These are phyloP conservation scores for Alternaria sp. DNA, from an alignment of 2,329 filamentous ascomycete species.

Conservation along the genomic window DNA sequence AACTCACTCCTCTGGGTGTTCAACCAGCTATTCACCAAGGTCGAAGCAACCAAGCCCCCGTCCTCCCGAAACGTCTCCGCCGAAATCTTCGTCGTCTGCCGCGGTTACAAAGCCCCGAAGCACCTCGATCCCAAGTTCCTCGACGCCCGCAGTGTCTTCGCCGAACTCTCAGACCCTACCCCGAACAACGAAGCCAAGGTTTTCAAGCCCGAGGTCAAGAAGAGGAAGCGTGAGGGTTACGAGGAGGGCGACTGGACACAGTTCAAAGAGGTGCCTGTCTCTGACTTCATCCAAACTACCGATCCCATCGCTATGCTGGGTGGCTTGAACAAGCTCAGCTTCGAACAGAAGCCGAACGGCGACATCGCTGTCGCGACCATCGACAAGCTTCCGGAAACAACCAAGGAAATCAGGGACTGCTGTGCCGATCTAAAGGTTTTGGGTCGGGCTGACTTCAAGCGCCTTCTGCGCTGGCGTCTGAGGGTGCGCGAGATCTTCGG, in stretches of 20 bases:
- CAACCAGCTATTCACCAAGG: slow-evolving; percentile 93
- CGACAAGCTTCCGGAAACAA: slow-evolving; percentile 73
- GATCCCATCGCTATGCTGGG: slow-evolving; percentile 95
- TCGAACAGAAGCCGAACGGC: slow-evolving; percentile 75
- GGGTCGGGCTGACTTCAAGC: slow-evolving; percentile 92
- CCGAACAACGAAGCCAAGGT: slow-evolving; percentile 98
- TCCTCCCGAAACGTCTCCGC: slow-evolving; percentile 95
- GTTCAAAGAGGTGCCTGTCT: slow-evolving; percentile 86
- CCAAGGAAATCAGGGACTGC: slow-evolving; percentile 68
- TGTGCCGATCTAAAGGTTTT: slow-evolving; percentile 78
- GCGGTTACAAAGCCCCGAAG: slow-evolving; percentile 94
- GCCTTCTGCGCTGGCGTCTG: slow-evolving; percentile 86
- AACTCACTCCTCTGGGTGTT: slow-evolving; percentile 96
- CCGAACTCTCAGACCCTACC: slow-evolving; percentile 81
- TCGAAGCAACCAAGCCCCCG: slow-evolving; percentile 96
- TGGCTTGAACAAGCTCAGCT: slow-evolving; percentile 81
- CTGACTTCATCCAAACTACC: slow-evolving; percentile 90
- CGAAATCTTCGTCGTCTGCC: slow-evolving; percentile 97
- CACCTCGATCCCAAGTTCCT: slow-evolving; percentile 90
- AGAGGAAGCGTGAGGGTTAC: slow-evolving; percentile 96
- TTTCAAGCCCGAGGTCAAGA: slow-evolving; percentile 96
- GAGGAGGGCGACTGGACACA: slow-evolving; percentile 94
- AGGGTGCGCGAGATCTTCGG: slow-evolving; percentile 91
- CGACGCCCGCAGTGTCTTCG: slow-evolving; percentile 88
- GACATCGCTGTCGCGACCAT: slow-evolving; percentile 88